A percentile compares a stretch with the other conserved stretches of the same genome.
These are phyloP conservation scores for Hymenoscyphus infarciens DNA, from an alignment of 2,329 filamentous ascomycete species.

Conservation along the genomic window DNA sequence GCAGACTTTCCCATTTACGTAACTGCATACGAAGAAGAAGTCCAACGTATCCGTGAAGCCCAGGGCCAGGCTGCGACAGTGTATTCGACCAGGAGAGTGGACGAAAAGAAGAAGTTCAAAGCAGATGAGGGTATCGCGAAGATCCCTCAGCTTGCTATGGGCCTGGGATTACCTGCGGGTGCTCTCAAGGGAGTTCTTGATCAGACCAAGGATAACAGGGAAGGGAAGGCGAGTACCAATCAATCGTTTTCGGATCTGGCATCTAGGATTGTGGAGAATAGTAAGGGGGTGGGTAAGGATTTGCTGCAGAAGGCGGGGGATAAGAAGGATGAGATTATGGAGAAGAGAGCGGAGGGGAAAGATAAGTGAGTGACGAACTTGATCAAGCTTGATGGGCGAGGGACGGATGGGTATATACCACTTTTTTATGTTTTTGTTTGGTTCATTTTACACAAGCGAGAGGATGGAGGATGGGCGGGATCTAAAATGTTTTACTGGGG, in stretches of 20 bases:
- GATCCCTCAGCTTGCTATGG: constrained; percentile 21
- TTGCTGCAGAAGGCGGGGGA: constrained; percentile 23
- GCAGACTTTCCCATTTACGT: constrained; percentile 89
- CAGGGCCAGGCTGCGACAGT: constrained; percentile 50
- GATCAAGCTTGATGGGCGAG: not conserved
- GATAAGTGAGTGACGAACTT: not conserved
- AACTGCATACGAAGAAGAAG: constrained; percentile 78
- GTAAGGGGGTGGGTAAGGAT: constrained; percentile 22
- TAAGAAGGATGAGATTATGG: constrained; percentile 20
- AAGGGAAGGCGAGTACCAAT: constrained; percentile 13
- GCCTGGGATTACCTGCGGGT: constrained; percentile 23
- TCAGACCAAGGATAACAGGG: constrained; percentile 26
- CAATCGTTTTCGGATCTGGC: constrained; percentile 29
- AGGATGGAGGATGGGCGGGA: not conserved
- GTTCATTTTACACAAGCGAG: not conserved
- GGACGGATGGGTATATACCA: constrained; percentile 8
- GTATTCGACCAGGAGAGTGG: constrained; percentile 52
- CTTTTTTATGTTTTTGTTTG: not conserved
- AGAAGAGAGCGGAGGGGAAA: not conserved
- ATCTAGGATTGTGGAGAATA: constrained; percentile 27
- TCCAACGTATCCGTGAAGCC: constrained; percentile 62
- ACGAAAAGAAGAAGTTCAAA: constrained; percentile 37
- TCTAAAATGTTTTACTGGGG: not conserved
- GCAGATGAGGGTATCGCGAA: constrained; percentile 32
- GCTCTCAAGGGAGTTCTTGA: constrained; percentile 34